A percentile compares a stretch with the other conserved stretches of the same genome.
Conservation (phyloP, 805 yeast species). For the Cyberlindnera petersonii region DNA sequence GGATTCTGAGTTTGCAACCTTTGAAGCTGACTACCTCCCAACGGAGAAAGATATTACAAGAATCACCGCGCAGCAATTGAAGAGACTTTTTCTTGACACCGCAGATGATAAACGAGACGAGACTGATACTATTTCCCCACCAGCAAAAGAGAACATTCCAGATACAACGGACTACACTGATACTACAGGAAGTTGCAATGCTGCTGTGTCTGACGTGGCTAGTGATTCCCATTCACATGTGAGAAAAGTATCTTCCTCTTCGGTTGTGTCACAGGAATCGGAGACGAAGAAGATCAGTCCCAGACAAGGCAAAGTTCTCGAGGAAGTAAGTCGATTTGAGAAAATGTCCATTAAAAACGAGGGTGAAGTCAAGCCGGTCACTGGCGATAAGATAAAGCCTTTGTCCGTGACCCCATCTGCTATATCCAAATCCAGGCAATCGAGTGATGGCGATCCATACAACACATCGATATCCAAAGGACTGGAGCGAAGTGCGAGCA, state of each 20-base stretch:
- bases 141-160: neutral
- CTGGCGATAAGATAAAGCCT: constrained; percentile 7
- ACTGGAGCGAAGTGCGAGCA: constrained; percentile 6
- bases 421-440: constrained; percentile 7
- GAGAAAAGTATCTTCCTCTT: constrained; percentile 3
- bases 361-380: constrained; percentile 8
- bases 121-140: no score
- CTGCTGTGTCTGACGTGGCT: no score
- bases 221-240: no score
- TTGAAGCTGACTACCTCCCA: constrained; percentile 77
- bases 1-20: constrained; percentile 79
- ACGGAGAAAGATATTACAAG: constrained; percentile 89
- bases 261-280: constrained; percentile 5
- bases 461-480: constrained; percentile 7
- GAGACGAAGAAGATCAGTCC: constrained; percentile 17
- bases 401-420: constrained; percentile 8
- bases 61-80: constrained; percentile 83
- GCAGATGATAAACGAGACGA: constrained; percentile 27
- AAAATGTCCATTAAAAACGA: constrained; percentile 22
- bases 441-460: constrained; percentile 7
- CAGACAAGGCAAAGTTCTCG: constrained; percentile 25
- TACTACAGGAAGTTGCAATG: no score
- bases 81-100: constrained; percentile 64
- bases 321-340: constrained; percentile 32
- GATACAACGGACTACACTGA: neutral